phyloP scores from a whole-genome alignment of 345 rosid species.

The Gossypium rotundifolium region DNA sequence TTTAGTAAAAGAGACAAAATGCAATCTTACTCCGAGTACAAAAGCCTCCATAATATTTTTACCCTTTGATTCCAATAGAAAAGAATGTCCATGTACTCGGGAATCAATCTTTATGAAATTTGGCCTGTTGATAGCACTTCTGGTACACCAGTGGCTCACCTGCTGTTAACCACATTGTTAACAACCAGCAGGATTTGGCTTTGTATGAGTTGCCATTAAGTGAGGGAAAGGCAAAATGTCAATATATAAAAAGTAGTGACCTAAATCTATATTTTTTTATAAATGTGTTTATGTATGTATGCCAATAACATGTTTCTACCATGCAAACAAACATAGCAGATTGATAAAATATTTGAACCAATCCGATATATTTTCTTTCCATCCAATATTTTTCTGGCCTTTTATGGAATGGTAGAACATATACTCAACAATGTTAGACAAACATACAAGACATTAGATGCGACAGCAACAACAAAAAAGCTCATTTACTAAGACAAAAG shows the following conservation, averaged over 20 bases:
- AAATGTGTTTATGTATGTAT: not conserved
- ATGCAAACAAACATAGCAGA: not conserved
- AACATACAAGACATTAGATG: not conserved
- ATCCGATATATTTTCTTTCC: not conserved
- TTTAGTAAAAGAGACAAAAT: no score
- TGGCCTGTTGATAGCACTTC: not conserved
- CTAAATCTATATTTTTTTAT: no score
- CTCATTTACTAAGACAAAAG: not conserved
- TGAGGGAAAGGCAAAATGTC: not conserved
- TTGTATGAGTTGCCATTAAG: not conserved
- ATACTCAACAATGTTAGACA: not conserved
- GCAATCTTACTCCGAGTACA: no score
- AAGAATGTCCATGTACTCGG: not conserved
- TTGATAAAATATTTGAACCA: not conserved
- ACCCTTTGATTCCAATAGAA: not conserved
- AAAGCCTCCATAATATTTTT: no score
- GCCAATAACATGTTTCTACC: not conserved
- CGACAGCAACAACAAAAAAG: not conserved
- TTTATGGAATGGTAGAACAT: not conserved
- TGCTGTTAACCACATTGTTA: not conserved
- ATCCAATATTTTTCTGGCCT: not conserved
- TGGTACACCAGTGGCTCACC: not conserved
- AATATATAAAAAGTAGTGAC: no score
- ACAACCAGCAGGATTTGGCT: not conserved
- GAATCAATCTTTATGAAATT: not conserved